These are phyloP conservation scores for Chionographis japonica DNA, from an alignment of 106 monocot genomes.

Conservation along the genomic window DNA sequence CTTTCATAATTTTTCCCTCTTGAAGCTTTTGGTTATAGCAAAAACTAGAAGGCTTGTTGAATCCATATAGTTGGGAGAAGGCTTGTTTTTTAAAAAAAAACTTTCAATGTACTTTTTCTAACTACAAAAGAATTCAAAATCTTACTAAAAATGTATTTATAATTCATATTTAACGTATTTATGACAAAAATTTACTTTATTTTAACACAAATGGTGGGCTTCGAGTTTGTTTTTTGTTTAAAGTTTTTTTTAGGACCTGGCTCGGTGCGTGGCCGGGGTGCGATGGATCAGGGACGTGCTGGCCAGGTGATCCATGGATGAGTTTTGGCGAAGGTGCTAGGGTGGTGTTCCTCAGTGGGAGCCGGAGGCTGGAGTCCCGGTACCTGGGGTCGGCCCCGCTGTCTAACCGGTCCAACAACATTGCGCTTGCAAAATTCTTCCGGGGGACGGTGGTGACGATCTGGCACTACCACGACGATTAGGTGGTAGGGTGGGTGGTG, in stretches of 20 bases:
- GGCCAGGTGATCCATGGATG: slow-evolving; percentile 47
- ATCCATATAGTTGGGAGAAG: too few relatives aligned
- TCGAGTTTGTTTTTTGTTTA: too few relatives aligned
- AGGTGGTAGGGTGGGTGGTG: slow-evolving; percentile 71
- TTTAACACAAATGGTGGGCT: too few relatives aligned
- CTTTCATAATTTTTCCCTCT: too few relatives aligned
- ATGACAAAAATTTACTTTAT: too few relatives aligned
- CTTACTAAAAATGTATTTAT: too few relatives aligned
- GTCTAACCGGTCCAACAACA: slow-evolving; percentile 34
- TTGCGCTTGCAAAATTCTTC: slow-evolving; percentile 61
- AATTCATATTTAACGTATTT: too few relatives aligned
- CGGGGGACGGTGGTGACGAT: slow-evolving; percentile 60
- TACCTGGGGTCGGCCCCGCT: slow-evolving; percentile 55
- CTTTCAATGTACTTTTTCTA: too few relatives aligned
- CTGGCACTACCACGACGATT: slow-evolving; percentile 93
- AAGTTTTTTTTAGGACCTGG: slow-evolving; percentile 33
- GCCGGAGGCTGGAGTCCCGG: slow-evolving; percentile 35
- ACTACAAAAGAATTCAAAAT: too few relatives aligned
- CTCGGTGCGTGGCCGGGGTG: slow-evolving; percentile 48
- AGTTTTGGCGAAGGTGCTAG: slow-evolving; percentile 27
- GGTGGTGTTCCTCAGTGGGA: slow-evolving; percentile 12
- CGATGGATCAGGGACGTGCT: slow-evolving; percentile 55
- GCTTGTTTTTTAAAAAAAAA: too few relatives aligned
- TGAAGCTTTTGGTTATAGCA: too few relatives aligned
- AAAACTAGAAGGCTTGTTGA: too few relatives aligned